Evolutionary conservation across 2,329 filamentous ascomycete genomes (phyloP), one percentile per base, ranked within the genome.

Genomic region (Sporothrix euskadiensis): DNA sequence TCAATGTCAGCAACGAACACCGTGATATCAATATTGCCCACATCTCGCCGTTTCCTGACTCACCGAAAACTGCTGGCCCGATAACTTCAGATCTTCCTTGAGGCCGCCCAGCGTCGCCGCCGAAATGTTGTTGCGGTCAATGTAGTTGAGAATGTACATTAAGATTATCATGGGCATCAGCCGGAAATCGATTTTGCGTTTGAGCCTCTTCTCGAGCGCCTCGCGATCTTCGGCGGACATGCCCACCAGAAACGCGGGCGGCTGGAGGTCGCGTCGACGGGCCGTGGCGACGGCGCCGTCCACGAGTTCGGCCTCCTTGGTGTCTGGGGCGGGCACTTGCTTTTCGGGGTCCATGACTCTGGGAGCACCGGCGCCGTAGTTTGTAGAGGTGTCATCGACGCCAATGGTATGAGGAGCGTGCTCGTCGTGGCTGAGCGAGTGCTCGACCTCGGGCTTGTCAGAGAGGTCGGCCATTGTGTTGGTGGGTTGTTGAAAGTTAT

Each of bases 71-170:
- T 80, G 76, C 70, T 77, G 75, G 1, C 75, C 76, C 44, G 77
- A 78, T 56, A 87, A 77, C 9, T 81, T 78, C 39, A 87, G 77
- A 61, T 88, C 86, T 3, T 82, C 78, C 66, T 84, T 81, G 12
- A 88, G 78, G 1, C 85, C 85, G 4, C 83, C 84, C 68, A 87
- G 79, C 74, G 81, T 80, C 3, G 84, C 85, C 16, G 81, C 80
- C 9, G 81, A 80, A 69, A 83, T 82, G 76, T 82, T 83, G 76
- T 82, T 83, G 30, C 79, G 75, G 73, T 88, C 87, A 63, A 90
- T 81, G 79, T 89, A 90, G 77, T 90, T 90, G 80, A 90, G 80
- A 75, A 90, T 88, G 76, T 90, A 90, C 85, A 90, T 89, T 73
- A 90, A 77, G 74, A 90, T 85, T 22, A 90, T 82, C 80, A 87